Conservation (phyloP, 2,329 filamentous ascomycete genomes). For the Trichoderma sp. region DNA sequence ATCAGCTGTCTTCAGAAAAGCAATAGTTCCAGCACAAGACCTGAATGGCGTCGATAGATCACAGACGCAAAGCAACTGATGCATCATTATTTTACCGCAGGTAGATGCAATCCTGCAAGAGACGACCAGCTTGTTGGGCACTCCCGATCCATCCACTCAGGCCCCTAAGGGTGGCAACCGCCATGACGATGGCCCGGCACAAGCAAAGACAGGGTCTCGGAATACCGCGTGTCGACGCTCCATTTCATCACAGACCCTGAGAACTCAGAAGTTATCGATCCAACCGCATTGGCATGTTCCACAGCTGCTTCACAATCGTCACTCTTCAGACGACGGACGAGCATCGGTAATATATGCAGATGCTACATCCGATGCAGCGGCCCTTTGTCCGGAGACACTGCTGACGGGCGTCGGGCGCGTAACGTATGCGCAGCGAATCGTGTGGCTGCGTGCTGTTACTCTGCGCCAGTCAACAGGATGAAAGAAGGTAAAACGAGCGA, state of each 20-base stretch:
- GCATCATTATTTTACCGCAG: too few relatives aligned
- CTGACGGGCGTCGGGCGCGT: slow-evolving; percentile 10
- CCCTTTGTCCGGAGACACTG: slow-evolving; percentile 6
- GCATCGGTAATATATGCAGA: too few relatives aligned
- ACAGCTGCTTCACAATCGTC: too few relatives aligned
- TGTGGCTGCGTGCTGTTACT: neutral
- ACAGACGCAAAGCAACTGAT: too few relatives aligned
- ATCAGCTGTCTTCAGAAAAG: too few relatives aligned
- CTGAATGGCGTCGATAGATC: too few relatives aligned
- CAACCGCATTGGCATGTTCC: too few relatives aligned
- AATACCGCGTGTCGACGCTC: neutral
- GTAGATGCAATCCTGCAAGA: neutral
- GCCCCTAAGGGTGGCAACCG: neutral
- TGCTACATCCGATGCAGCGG: neutral
- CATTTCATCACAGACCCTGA: neutral
- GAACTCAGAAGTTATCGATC: neutral
- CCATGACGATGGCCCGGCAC: neutral
- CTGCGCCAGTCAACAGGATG: too few relatives aligned
- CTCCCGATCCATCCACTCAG: neutral
- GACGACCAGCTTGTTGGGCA: neutral
- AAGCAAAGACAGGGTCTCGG: neutral
- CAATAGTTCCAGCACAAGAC: too few relatives aligned
- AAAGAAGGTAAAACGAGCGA: neutral
- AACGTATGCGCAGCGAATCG: neutral
- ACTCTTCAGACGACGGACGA: too few relatives aligned